Evolutionary conservation across 1,284 basidiomycete species (phyloP).

Genomic region (Boletus hoseneyae): DNA sequence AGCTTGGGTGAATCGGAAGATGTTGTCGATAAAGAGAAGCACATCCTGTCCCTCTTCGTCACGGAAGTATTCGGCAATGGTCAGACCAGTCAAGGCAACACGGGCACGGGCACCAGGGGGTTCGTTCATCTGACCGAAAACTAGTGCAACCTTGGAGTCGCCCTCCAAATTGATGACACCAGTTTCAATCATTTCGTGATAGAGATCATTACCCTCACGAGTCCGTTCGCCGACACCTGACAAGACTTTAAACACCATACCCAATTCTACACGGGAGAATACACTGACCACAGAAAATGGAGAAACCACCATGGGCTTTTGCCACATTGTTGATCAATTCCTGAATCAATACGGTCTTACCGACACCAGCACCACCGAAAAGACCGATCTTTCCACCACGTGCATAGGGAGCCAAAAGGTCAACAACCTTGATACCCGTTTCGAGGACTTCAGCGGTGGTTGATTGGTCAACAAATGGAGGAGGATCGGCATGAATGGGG

Average conservation of each 20-base stretch:
- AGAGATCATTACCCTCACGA: slow-evolving; percentile 99
- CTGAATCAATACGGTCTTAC: slow-evolving; percentile 98
- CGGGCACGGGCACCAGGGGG: slow-evolving; percentile 99
- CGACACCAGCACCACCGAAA: slow-evolving; percentile 99
- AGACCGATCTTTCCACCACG: slow-evolving; percentile 99
- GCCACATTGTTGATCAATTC: slow-evolving; percentile 99
- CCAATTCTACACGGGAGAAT: neutral
- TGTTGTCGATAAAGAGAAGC: slow-evolving; percentile 99
- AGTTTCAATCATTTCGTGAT: slow-evolving; percentile 99
- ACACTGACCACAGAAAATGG: slow-evolving; percentile 94
- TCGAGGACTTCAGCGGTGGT: slow-evolving; percentile 97
- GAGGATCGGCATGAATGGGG: slow-evolving; percentile 97
- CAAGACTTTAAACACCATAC: neutral
- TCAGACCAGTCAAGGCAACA: slow-evolving; percentile 98
- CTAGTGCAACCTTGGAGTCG: slow-evolving; percentile 99
- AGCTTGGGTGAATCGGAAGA: slow-evolving; percentile 99
- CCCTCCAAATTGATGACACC: slow-evolving; percentile 99
- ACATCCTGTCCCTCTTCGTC: slow-evolving; percentile 99
- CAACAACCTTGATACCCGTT: slow-evolving; percentile 99
- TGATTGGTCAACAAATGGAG: slow-evolving; percentile 96
- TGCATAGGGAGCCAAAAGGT: slow-evolving; percentile 97
- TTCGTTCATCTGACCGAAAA: slow-evolving; percentile 99
- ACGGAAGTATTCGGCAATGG: slow-evolving; percentile 99
- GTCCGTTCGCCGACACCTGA: slow-evolving; percentile 98
- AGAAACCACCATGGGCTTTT: slow-evolving; percentile 99